Base-by-base conservation (phyloP, 345 rosid species). In the Salix exigua region DNA sequence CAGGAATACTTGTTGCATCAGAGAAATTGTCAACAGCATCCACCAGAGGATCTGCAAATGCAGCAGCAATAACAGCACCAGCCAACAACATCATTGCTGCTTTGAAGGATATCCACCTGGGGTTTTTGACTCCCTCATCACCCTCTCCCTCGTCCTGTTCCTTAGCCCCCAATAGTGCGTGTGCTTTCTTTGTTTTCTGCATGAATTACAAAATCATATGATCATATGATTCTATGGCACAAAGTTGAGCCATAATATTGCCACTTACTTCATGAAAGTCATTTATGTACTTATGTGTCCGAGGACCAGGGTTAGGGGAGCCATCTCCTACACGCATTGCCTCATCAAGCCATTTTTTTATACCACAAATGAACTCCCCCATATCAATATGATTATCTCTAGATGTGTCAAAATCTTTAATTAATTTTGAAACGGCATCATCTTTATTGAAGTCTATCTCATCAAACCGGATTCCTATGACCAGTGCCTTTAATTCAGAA, bases 31-130 rank as follows among this genome's bases (percentile, higher is more conserved):
- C 92, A 25, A 93, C 97, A 5, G 88, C 93, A 78, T 96, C 99
- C 3, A 93, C 99, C n/a, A 93, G 88, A 40, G 98, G 97, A 85
- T 96, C 99, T 12, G 99, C 99, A 79, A 96, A 92, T 17, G 78
- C 93, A 83, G 95, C 99, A 18, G 98, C 97, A 77, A 96, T 89
- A 64, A 86, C 1, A 60, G 97, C 86, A 77, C 99, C 99, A 16
- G 90, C n/a, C 46, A 93, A 75, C 86, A 96, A 79, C 83, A 92
- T 16, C 51, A 88, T 37, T 26, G 81, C 87, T 14, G 99, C 99
- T 86, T 93, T 96, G 61, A 87, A 25, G 51, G 91, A 75, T 69
- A 71, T 87, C 96, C 88, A 85, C 75, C 62, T 85, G 1, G 85
- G 86, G 78, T 87, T 87, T 72, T 81, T 87, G 78, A 83, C 90